Conservation (phyloP, 805 yeast genomes). For the Wickerhamomyces strasburgensis region DNA sequence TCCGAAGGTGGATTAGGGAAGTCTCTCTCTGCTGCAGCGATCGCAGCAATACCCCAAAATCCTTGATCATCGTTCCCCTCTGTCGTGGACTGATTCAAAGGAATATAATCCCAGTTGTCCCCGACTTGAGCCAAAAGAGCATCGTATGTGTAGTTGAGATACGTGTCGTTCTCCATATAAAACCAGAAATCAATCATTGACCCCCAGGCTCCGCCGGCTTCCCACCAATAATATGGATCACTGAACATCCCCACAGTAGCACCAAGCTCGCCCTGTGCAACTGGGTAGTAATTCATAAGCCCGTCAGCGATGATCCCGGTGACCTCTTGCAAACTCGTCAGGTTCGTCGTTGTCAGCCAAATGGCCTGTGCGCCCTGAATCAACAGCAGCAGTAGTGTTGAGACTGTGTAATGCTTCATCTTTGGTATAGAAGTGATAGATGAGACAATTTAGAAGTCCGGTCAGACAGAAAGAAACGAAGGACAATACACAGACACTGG, state of each 20-base stretch:
- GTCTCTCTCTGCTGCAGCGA: conserved; percentile 81
- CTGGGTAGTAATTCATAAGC: conserved; percentile 69
- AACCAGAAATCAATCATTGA: conserved; percentile 60
- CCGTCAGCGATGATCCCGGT: conserved; percentile 59
- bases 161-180: conserved; percentile 63
- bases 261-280: conserved; percentile 42
- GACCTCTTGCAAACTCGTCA: conserved; percentile 35
- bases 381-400: no score
- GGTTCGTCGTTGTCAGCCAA: conserved; percentile 27
- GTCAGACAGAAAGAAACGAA: no score
- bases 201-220: conserved; percentile 74
- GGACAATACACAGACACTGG: no score
- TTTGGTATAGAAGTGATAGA: no score
- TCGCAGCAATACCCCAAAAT: conserved; percentile 84
- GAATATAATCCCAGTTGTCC: conserved; percentile 61
- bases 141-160: conserved; percentile 45
- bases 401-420: no score
- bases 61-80: conserved; percentile 96
- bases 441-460: no score
- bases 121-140: conserved; percentile 67
- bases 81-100: conserved; percentile 73
- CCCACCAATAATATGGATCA: conserved; percentile 86
- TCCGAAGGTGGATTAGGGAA: conserved; percentile 62
- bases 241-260: conserved; percentile 70
- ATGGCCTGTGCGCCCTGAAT: conserved; percentile 11